A percentile compares a stretch with the other conserved stretches of the same genome.
These are phyloP conservation scores for Moricandia moricandioides DNA, from an alignment of 345 rosid genomes.

Conservation along the genomic window DNA sequence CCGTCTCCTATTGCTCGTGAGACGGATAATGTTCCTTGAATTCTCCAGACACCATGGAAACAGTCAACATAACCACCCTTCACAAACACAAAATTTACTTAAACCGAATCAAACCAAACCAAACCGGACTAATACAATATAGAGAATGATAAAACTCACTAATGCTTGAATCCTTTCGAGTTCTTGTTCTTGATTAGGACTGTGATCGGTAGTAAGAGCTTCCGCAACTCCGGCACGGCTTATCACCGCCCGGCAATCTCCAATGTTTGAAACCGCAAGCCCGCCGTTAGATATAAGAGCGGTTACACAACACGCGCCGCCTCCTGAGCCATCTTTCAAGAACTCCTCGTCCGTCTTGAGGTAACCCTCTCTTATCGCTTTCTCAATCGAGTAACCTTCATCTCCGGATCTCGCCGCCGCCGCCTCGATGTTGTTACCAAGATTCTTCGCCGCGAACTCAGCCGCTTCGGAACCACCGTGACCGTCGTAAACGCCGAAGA, in stretches of 20 bases:
- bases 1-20: slow-evolving; percentile 84
- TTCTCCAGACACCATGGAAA: slow-evolving; percentile 73
- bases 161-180: slow-evolving; percentile 52
- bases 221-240: slow-evolving; percentile 68
- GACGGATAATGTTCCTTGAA: slow-evolving; percentile 83
- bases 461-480: slow-evolving; percentile 85
- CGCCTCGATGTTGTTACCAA: slow-evolving; percentile 50
- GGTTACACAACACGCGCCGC: slow-evolving; percentile 85
- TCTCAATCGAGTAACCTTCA: slow-evolving; percentile 38
- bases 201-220: slow-evolving; percentile 81
- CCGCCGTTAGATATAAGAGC: slow-evolving; percentile 57
- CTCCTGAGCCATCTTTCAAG: slow-evolving; percentile 48
- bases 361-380: slow-evolving; percentile 57
- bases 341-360: slow-evolving; percentile 63
- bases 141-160: slow-evolving; percentile 43
- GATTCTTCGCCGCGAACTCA: slow-evolving; percentile 64
- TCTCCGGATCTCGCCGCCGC: slow-evolving; percentile 33
- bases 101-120: slow-evolving; percentile 10
- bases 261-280: slow-evolving; percentile 66
- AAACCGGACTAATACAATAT: neutral
- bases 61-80: slow-evolving; percentile 76
- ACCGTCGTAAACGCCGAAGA: slow-evolving; percentile 86
- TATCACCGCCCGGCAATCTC: slow-evolving; percentile 87
- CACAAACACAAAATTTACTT: neutral
- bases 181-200: slow-evolving; percentile 61